Conservation (phyloP, 805 yeast species). For the Barnettozyma californica region DNA sequence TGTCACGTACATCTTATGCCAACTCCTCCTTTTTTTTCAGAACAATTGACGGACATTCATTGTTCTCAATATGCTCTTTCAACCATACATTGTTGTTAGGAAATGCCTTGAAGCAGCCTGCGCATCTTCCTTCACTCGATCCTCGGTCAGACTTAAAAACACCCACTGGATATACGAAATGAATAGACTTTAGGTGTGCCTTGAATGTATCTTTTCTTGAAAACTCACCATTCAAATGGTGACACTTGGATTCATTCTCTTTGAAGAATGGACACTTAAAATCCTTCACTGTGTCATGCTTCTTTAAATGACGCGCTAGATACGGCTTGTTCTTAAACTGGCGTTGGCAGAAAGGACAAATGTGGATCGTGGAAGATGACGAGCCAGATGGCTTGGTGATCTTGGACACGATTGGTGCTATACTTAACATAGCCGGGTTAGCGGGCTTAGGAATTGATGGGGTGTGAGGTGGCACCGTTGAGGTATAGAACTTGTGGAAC, state of each 20-base stretch:
- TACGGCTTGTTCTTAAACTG: slow-evolving; percentile 74
- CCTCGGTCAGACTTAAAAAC: slow-evolving; percentile 60
- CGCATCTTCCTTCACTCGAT: slow-evolving; percentile 58
- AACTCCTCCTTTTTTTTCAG: slow-evolving; percentile 1
- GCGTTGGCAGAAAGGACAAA: slow-evolving; percentile 66
- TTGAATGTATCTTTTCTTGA: slow-evolving; percentile 77
- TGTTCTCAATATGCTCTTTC: slow-evolving; percentile 53
- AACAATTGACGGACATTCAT: slow-evolving; percentile 37
- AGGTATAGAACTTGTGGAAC: slow-evolving; percentile 21
- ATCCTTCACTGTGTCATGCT: slow-evolving; percentile 72
- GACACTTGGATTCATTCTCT: slow-evolving; percentile 33
- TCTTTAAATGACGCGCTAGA: slow-evolving; percentile 75
- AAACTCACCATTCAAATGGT: slow-evolving; percentile 69
- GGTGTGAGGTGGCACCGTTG: slow-evolving; percentile 2
- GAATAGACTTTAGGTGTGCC: slow-evolving; percentile 73
- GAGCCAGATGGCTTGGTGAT: slow-evolving; percentile 11
- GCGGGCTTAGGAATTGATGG: not conserved
- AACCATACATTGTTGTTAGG: slow-evolving; percentile 66
- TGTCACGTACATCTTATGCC: not conserved
- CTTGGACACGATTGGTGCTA: not conserved
- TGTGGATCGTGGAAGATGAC: slow-evolving; percentile 17
- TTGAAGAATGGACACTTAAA: slow-evolving; percentile 72
- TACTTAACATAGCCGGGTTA: not conserved
- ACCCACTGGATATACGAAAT: slow-evolving; percentile 70
- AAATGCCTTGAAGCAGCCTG: slow-evolving; percentile 58